Conservation (phyloP, 805 yeast genomes). For the Yamadazyma ubonensis region DNA sequence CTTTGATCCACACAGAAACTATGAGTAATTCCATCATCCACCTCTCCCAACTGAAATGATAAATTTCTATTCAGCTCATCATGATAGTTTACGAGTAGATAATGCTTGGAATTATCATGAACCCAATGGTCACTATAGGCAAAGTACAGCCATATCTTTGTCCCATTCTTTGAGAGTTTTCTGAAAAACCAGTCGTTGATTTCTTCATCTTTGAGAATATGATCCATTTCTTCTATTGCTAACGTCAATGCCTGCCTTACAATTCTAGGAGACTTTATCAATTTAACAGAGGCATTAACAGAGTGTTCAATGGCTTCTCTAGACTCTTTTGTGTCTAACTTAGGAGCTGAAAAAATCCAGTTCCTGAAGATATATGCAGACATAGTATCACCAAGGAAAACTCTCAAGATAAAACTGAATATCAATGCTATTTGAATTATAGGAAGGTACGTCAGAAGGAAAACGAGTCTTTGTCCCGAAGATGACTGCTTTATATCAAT, state of each 20-base stretch:
- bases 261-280: slow-evolving; percentile 43
- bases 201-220: slow-evolving; percentile 47
- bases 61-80: slow-evolving; percentile 10
- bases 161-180: slow-evolving; percentile 14
- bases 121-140: slow-evolving; percentile 71
- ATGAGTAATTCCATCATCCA: slow-evolving; percentile 47
- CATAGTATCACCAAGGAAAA: slow-evolving; percentile 19
- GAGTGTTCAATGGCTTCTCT: slow-evolving; percentile 27
- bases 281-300: slow-evolving; percentile 39
- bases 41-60: slow-evolving; percentile 25
- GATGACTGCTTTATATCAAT: slow-evolving; percentile 52
- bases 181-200: slow-evolving; percentile 50
- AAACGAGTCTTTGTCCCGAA: slow-evolving; percentile 31
- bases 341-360: slow-evolving; percentile 18
- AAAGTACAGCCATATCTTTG: slow-evolving; percentile 54
- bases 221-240: slow-evolving; percentile 59
- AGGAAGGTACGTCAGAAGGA: slow-evolving; percentile 28
- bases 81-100: slow-evolving; percentile 36
- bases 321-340: slow-evolving; percentile 18
- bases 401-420: slow-evolving; percentile 26
- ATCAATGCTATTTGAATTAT: slow-evolving; percentile 19
- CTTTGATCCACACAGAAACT: slow-evolving; percentile 62
- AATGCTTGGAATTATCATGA: slow-evolving; percentile 47
- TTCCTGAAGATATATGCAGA: slow-evolving; percentile 23
- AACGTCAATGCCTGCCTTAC: slow-evolving; percentile 55